Evolutionary conservation across 192 early-diverging fungal genomes (phyloP).

Genomic region (Spizellomyces sp.): DNA sequence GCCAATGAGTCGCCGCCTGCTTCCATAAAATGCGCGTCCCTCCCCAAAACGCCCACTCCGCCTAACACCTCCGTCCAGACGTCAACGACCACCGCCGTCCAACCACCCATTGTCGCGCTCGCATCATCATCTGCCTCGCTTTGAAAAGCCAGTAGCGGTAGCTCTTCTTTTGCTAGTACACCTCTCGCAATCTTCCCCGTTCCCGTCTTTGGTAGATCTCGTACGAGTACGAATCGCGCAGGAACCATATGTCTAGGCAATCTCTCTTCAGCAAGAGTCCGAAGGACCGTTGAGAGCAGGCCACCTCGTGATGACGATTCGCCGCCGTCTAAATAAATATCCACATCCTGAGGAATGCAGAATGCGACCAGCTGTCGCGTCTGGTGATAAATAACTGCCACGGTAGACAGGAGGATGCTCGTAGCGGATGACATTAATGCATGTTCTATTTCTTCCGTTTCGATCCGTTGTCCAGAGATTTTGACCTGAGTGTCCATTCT

Average conservation of each 20-base stretch:
- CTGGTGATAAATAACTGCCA: constrained; percentile 9
- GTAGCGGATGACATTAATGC: constrained; percentile 2
- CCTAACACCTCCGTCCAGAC: background rate
- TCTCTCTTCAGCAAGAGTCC: background rate
- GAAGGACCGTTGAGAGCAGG: constrained; percentile 10
- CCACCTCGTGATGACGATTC: background rate
- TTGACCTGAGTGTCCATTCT: constrained; percentile 52
- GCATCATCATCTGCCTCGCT: constrained; percentile 23
- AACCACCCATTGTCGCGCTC: background rate
- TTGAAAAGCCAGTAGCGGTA: background rate
- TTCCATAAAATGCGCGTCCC: constrained; percentile 23
- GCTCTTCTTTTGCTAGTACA: constrained; percentile 8
- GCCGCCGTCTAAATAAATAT: background rate
- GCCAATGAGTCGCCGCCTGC: constrained; percentile 44
- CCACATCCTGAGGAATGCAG: constrained; percentile 10
- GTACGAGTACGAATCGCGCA: constrained; percentile 11
- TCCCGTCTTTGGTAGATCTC: background rate
- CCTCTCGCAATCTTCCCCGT: constrained; percentile 23
- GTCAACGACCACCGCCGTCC: background rate
- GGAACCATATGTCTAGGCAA: constrained; percentile 29
- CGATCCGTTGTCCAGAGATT: constrained; percentile 46
- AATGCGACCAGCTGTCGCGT: constrained; percentile 16
- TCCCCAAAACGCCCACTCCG: background rate
- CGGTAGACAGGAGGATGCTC: background rate
- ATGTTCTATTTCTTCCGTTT: constrained; percentile 40